Conservation (phyloP, 2,329 filamentous ascomycete species). For the Fusarium torreyae region DNA sequence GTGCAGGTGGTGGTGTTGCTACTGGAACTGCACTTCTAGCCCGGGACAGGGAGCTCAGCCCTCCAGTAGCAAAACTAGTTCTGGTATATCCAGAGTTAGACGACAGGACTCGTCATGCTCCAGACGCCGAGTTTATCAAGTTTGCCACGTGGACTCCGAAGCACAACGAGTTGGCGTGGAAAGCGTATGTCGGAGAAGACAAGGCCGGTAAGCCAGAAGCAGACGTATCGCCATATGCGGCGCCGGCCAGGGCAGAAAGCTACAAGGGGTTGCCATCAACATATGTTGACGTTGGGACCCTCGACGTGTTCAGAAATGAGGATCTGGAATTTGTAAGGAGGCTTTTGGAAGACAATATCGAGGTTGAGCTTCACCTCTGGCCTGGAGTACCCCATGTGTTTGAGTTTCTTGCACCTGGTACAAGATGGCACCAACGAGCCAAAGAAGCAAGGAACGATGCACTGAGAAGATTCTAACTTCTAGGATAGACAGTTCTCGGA, state of each 20-base stretch:
- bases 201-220: slow-evolving; percentile 28
- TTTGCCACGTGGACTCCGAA: slow-evolving; percentile 25
- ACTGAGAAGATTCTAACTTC: slow-evolving; percentile 24
- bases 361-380: slow-evolving; percentile 46
- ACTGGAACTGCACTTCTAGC: slow-evolving; percentile 31
- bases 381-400: slow-evolving; percentile 45
- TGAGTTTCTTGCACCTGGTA: slow-evolving; percentile 30
- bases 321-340: slow-evolving; percentile 38
- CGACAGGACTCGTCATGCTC: slow-evolving; percentile 19
- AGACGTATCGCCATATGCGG: slow-evolving; percentile 37
- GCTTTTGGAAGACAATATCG: slow-evolving; percentile 37
- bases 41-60: slow-evolving; percentile 33
- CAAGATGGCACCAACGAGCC: slow-evolving; percentile 35
- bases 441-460: slow-evolving; percentile 28
- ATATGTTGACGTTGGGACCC: slow-evolving; percentile 39
- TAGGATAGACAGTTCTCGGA: neutral
- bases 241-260: slow-evolving; percentile 34
- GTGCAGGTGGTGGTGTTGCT: slow-evolving; percentile 38
- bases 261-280: slow-evolving; percentile 31
- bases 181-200: slow-evolving; percentile 42
- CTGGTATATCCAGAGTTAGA: slow-evolving; percentile 43
- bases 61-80: slow-evolving; percentile 36
- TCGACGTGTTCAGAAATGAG: slow-evolving; percentile 45
- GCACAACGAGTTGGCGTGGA: slow-evolving; percentile 33
- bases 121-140: slow-evolving; percentile 24